A percentile compares a stretch with the other conserved stretches of the same genome.
Conservation (phyloP, 768 basidiomycete genomes). For the Pleurotus cornucopiae region DNA sequence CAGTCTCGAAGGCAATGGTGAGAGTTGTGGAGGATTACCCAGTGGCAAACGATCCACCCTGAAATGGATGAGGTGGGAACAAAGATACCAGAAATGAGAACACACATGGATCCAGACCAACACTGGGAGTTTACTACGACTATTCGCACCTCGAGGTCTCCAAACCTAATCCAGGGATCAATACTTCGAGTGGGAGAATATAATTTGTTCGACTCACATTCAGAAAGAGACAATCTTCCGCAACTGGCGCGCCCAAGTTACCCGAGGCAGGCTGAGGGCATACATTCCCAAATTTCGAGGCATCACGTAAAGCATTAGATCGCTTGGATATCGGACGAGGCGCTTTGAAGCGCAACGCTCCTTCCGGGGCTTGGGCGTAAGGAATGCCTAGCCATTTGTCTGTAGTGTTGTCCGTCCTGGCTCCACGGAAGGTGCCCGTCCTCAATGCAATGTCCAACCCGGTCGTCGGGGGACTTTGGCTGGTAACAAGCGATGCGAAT, state of each 20-base stretch:
- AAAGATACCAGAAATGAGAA: not conserved
- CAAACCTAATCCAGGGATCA: conserved; percentile 11
- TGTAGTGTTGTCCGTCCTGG: conserved; percentile 27
- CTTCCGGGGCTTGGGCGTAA: conserved; percentile 43
- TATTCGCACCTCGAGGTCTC: conserved; percentile 11
- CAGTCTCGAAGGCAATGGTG: not conserved
- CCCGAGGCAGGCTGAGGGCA: conserved; percentile 35
- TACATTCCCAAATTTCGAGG: conserved; percentile 36
- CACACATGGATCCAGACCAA: conserved; percentile 11
- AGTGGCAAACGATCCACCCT: conserved; percentile 4
- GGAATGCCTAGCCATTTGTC: conserved; percentile 48
- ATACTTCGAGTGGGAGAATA: conserved; percentile 14
- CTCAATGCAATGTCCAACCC: conserved; percentile 15
- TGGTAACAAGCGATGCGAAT: too few species aligned
- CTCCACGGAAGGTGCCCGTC: conserved; percentile 34
- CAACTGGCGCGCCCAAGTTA: conserved; percentile 27
- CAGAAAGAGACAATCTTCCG: conserved; percentile 39
- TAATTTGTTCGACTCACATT: conserved; percentile 16
- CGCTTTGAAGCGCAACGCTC: conserved; percentile 39
- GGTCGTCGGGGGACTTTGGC: not conserved
- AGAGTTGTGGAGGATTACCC: conserved; percentile 7
- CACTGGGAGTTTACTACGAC: conserved; percentile 13
- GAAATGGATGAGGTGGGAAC: not conserved
- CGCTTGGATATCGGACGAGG: conserved; percentile 29
- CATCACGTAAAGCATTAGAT: conserved; percentile 24